Conservation (phyloP, 2,329 filamentous ascomycete genomes). For the Magnaporthiopsis rhizophila region DNA sequence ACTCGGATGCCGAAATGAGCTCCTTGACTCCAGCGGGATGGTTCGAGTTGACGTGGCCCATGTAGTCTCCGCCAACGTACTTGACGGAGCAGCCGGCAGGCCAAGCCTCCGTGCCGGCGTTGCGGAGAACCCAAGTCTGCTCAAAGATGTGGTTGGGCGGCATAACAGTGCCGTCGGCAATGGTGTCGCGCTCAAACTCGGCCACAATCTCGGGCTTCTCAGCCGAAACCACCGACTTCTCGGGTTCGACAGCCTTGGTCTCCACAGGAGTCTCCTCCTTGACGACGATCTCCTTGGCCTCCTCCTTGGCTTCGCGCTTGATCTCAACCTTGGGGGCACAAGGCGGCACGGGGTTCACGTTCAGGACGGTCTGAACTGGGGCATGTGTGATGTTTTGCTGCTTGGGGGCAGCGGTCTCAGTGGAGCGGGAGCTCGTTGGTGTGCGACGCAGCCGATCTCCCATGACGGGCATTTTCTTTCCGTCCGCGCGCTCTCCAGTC, state of each 20-base stretch:
- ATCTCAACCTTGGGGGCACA: slow-evolving; percentile 21
- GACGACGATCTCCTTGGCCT: slow-evolving; percentile 12
- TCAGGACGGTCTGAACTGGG: slow-evolving; percentile 29
- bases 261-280: slow-evolving; percentile 18
- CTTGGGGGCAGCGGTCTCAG: slow-evolving; percentile 32
- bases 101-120: slow-evolving; percentile 73
- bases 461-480: slow-evolving; percentile 57
- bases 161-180: slow-evolving; percentile 70
- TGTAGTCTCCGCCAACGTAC: slow-evolving; percentile 90
- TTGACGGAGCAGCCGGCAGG: slow-evolving; percentile 83
- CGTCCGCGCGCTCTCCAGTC: slow-evolving; percentile 65
- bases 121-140: slow-evolving; percentile 87
- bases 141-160: slow-evolving; percentile 66
- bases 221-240: slow-evolving; percentile 9
- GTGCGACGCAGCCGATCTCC: slow-evolving; percentile 48
- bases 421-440: slow-evolving; percentile 36
- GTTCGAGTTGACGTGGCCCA: slow-evolving; percentile 80
- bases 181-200: slow-evolving; percentile 68
- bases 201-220: slow-evolving; percentile 31
- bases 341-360: slow-evolving; percentile 48
- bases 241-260: slow-evolving; percentile 10
- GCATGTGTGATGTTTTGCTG: too few relatives aligned
- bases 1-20: slow-evolving; percentile 72
- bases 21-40: slow-evolving; percentile 72
- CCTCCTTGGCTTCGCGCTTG: slow-evolving; percentile 16